Percentiles rank a stretch among this genome's conserved stretches.
These are phyloP conservation scores for Hygrocybe coccinea DNA, from an alignment of 768 basidiomycete species.

Conservation along the genomic window DNA sequence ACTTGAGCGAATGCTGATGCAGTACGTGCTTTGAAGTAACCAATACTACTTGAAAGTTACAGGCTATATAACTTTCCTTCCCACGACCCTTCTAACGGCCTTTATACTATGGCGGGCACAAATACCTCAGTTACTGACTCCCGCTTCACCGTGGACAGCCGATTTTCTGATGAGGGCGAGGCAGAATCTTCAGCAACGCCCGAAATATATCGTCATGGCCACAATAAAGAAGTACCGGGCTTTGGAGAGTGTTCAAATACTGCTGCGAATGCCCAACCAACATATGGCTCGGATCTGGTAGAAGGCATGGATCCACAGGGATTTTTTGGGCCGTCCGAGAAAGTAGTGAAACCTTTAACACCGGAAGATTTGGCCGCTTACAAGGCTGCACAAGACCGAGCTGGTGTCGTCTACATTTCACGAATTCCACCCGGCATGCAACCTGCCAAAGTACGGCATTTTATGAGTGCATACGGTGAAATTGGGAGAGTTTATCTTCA, in stretches of 20 bases:
- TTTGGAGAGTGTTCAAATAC: too few species aligned
- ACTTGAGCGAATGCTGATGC: too few species aligned
- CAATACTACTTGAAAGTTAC: too few species aligned
- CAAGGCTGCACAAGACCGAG: constrained; percentile 64
- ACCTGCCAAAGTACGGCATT: constrained; percentile 89
- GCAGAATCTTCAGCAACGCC: neutral
- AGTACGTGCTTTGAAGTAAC: too few species aligned
- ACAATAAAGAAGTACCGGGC: too few species aligned
- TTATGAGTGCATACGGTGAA: constrained; percentile 87
- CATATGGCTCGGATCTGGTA: constrained; percentile 25
- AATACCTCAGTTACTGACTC: too few species aligned
- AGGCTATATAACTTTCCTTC: too few species aligned
- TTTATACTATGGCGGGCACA: too few species aligned
- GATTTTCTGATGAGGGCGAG: neutral
- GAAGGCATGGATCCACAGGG: constrained; percentile 57
- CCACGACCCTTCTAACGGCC: too few species aligned
- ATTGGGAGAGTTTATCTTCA: constrained; percentile 90
- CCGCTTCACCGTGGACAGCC: constrained; percentile 69
- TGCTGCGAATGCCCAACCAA: too few species aligned
- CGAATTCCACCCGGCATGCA: constrained; percentile 98
- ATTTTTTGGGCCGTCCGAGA: constrained; percentile 51
- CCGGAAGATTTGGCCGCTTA: constrained; percentile 71
- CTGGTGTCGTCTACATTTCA: constrained; percentile 92
- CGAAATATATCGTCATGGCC: neutral
- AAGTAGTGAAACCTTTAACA: constrained; percentile 68